Percentiles rank a stretch among this genome's conserved stretches.
Evolutionary conservation across 306 rosid genomes (phyloP).

Genomic region (Macrotyloma uniflorum): DNA sequence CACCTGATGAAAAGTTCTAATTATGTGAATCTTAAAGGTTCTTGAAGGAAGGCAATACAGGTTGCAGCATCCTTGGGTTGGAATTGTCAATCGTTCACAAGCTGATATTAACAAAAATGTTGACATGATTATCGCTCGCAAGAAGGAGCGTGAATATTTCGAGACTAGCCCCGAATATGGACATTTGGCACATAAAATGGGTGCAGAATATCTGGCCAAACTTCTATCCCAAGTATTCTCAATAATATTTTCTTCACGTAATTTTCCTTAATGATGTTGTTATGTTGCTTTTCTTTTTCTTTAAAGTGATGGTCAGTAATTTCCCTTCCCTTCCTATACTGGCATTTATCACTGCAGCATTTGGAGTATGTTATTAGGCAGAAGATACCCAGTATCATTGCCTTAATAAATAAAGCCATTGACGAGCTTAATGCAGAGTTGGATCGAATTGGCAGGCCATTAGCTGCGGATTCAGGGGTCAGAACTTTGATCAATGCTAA

Average conservation of each 20-base stretch:
- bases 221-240: slow-evolving; percentile 76
- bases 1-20: slow-evolving; percentile 23
- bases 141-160: slow-evolving; percentile 89
- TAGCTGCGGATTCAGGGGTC: slow-evolving; percentile 91
- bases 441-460: slow-evolving; percentile 88
- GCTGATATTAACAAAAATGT: slow-evolving; percentile 60
- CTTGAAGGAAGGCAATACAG: slow-evolving; percentile 87
- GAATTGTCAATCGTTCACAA: slow-evolving; percentile 86
- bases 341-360: slow-evolving; percentile 54
- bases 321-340: slow-evolving; percentile 11
- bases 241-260: slow-evolving; percentile 1
- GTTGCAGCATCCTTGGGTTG: slow-evolving; percentile 94
- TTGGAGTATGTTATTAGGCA: slow-evolving; percentile 83
- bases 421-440: slow-evolving; percentile 91
- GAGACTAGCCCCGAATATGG: slow-evolving; percentile 93
- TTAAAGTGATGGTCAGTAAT: slow-evolving; percentile 12
- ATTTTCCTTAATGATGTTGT: not conserved
- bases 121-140: slow-evolving; percentile 89
- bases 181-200: slow-evolving; percentile 91
- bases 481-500: slow-evolving; percentile 33
- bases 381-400: slow-evolving; percentile 74
- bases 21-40: slow-evolving; percentile 60
- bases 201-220: slow-evolving; percentile 90
- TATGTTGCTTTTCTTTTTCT: not conserved
- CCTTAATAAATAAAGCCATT: slow-evolving; percentile 82